Percentiles rank a stretch among this genome's conserved stretches.
Conservation (phyloP, 2,329 filamentous ascomycete genomes). For the Colletotrichum cordylinicola region DNA sequence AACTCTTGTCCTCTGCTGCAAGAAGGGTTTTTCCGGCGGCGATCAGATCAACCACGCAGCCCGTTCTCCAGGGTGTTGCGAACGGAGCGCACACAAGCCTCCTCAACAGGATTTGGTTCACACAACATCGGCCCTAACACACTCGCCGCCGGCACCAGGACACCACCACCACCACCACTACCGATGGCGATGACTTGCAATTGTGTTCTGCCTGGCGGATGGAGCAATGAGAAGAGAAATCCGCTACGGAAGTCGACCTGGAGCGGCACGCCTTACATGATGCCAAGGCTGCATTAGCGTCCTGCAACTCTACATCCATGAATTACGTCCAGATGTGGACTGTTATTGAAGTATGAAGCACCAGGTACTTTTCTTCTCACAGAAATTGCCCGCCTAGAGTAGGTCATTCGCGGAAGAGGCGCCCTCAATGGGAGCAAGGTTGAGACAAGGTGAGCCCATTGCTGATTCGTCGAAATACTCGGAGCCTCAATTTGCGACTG, state of each 20-base stretch:
- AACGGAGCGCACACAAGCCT: neutral
- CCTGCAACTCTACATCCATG: neutral
- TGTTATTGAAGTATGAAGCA: neutral
- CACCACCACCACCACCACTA: neutral
- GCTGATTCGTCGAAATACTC: neutral
- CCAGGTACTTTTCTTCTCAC: neutral
- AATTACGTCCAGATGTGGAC: neutral
- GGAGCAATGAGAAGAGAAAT: neutral
- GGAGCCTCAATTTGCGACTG: neutral
- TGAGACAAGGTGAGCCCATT: neutral
- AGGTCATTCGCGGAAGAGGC: neutral
- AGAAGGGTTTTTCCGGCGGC: neutral
- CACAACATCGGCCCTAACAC: neutral
- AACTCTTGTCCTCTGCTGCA: neutral
- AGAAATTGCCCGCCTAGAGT: neutral
- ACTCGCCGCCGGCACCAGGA: neutral
- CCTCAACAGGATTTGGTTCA: neutral
- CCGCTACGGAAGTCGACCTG: neutral
- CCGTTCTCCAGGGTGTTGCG: neutral
- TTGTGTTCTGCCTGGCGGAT: neutral
- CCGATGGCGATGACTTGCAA: neutral
- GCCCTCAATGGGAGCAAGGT: neutral
- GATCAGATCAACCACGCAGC: neutral
- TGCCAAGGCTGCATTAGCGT: neutral
- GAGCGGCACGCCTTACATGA: neutral